A percentile compares a stretch with the other conserved stretches of the same genome.
phyloP scores from a whole-genome alignment of 2,329 filamentous ascomycete genomes.

The Daldinia sp. region DNA sequence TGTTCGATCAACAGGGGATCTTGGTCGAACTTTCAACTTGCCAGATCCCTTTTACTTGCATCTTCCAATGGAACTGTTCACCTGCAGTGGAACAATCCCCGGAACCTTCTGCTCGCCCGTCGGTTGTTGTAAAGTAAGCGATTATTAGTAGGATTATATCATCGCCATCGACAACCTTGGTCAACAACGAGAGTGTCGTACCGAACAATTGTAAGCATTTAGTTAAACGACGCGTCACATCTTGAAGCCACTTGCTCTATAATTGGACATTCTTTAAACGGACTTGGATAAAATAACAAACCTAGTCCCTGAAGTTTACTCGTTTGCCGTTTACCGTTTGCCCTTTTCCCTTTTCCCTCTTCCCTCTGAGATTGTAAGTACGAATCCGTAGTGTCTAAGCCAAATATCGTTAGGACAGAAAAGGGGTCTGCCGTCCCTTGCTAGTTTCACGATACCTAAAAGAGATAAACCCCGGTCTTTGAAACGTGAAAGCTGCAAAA shows the following conservation, averaged over 20 bases:
- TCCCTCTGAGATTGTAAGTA: conserved; percentile 7
- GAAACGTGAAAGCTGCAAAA: conserved; percentile 29
- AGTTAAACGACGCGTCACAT: neutral
- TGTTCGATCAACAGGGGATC: conserved; percentile 11
- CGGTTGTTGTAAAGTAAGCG: conserved; percentile 13
- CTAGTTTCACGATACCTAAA: conserved; percentile 28
- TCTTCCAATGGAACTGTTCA: conserved; percentile 17
- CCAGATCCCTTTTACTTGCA: conserved; percentile 15
- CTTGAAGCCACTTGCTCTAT: neutral
- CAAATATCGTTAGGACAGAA: conserved; percentile 16
- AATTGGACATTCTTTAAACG: neutral
- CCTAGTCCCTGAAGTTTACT: neutral
- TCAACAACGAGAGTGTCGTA: no score
- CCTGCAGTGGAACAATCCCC: conserved; percentile 14
- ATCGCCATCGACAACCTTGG: no score
- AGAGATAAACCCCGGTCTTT: conserved; percentile 19
- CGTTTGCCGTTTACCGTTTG: no score
- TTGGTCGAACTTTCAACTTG: conserved; percentile 23
- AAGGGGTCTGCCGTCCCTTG: conserved; percentile 15
- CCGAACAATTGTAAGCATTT: neutral
- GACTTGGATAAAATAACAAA: neutral
- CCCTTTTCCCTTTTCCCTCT: no score
- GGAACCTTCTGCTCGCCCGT: conserved; percentile 9
- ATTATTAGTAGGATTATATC: neutral
- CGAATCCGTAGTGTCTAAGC: neutral